A percentile compares a stretch with the other conserved stretches of the same genome.
These are phyloP conservation scores for Stagonosporopsis chrysanthemi DNA, from an alignment of 2,329 filamentous ascomycete species.

Conservation along the genomic window DNA sequence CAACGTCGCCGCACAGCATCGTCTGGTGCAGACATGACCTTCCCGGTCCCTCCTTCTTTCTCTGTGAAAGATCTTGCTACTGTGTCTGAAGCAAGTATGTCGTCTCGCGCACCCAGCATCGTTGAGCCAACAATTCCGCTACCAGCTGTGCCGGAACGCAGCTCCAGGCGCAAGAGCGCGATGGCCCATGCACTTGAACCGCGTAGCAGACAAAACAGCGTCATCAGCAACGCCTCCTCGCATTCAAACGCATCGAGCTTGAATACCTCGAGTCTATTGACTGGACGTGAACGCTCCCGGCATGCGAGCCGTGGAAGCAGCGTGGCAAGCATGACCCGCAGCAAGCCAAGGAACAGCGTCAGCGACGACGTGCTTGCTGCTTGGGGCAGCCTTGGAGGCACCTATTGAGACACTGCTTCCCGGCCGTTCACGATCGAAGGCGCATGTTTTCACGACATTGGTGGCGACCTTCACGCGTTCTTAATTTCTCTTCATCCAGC, in stretches of 20 bases:
- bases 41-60: constrained; percentile 27
- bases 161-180: constrained; percentile 5
- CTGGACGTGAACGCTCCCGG: constrained; percentile 18
- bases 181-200: constrained; percentile 4
- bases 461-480: no score
- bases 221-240: constrained; percentile 24
- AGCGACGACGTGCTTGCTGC: constrained; percentile 57
- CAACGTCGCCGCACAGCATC: constrained; percentile 47
- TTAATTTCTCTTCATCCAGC: constrained; percentile 2
- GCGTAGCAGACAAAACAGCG: constrained; percentile 33
- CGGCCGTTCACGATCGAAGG: not conserved
- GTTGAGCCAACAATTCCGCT: constrained; percentile 22
- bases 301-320: constrained; percentile 36
- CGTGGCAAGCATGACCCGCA: constrained; percentile 30
- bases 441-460: not conserved
- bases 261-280: constrained; percentile 8
- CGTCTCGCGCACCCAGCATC: constrained; percentile 33
- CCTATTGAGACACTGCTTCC: constrained; percentile 22
- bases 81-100: constrained; percentile 32
- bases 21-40: constrained; percentile 40
- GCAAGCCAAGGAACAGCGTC: constrained; percentile 46
- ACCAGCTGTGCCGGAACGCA: constrained; percentile 3
- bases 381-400: constrained; percentile 56
- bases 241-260: constrained; percentile 16
- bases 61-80: constrained; percentile 27